Conservation (phyloP, 352 stramenopile species). For the Pythium aphanidermatum region DNA sequence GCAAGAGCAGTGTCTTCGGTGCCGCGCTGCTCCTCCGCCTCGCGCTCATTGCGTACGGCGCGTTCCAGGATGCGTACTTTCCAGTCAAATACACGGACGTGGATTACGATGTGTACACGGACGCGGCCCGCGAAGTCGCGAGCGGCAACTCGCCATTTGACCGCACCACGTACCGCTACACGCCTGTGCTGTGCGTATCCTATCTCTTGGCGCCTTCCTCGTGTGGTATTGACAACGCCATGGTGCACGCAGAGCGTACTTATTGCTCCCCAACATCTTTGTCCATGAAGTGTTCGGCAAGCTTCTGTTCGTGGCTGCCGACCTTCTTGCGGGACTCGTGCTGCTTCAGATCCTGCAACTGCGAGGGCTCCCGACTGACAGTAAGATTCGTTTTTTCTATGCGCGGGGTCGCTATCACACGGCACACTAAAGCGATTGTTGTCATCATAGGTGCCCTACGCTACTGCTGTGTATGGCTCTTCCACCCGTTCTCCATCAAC, state of each 20-base stretch:
- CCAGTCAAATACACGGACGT: conserved; percentile 97
- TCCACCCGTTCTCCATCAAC: conserved; percentile 98
- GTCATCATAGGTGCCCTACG: conserved; percentile 38
- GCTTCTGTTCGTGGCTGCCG: conserved; percentile 93
- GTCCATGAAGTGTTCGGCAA: conserved; percentile 88
- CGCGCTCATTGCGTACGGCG: conserved; percentile 61
- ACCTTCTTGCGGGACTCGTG: conserved; percentile 90
- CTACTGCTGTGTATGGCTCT: conserved; percentile 91
- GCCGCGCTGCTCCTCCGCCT: conserved; percentile 53
- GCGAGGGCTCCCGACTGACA: conserved; percentile 42
- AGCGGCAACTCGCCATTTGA: conserved; percentile 90
- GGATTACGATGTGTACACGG: conserved; percentile 98
- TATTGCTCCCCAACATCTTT: conserved; percentile 73
- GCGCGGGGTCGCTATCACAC: neutral
- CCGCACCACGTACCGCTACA: conserved; percentile 98
- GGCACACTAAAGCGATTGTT: neutral
- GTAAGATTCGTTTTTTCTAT: conserved; percentile 2
- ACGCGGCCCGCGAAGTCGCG: conserved; percentile 91
- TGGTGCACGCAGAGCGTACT: conserved; percentile 44
- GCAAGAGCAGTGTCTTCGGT: conserved; percentile 31
- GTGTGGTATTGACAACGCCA: too few species aligned
- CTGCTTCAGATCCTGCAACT: conserved; percentile 84
- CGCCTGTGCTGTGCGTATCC: conserved; percentile 87
- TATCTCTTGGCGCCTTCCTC: too few species aligned
- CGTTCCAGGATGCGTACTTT: conserved; percentile 71